A percentile compares a stretch with the other conserved stretches of the same genome.
phyloP scores from a whole-genome alignment of 2,329 filamentous ascomycete genomes.

The Penicillium carneum region DNA sequence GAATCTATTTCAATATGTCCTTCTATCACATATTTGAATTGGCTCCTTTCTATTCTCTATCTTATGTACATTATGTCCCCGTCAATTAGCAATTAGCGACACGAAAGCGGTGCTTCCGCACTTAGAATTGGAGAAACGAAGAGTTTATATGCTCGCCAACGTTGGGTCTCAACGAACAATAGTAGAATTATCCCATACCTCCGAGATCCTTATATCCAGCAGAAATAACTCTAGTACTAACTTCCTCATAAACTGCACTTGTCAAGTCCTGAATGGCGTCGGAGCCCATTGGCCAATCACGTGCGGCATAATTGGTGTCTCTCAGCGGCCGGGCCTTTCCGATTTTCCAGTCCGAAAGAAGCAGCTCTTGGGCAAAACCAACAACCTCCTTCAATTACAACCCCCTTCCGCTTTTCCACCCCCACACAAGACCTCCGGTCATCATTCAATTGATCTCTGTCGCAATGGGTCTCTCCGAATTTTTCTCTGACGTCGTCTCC shows the following conservation, averaged over 20 bases:
- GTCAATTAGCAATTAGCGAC: conserved; percentile 22
- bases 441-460: conserved; percentile 44
- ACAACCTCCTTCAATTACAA: conserved; percentile 44
- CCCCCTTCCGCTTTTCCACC: conserved; percentile 37
- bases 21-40: conserved; percentile 1
- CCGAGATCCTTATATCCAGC: background rate
- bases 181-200: too few species aligned
- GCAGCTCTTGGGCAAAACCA: conserved; percentile 46
- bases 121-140: conserved; percentile 13
- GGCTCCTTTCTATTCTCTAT: background rate
- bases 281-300: conserved; percentile 47
- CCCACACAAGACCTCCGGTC: conserved; percentile 39
- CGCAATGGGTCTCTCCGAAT: conserved; percentile 69
- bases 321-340: conserved; percentile 51
- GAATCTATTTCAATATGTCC: background rate
- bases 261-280: conserved; percentile 5
- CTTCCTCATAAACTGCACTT: background rate
- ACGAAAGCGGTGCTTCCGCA: conserved; percentile 21
- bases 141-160: background rate
- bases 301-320: conserved; percentile 48
- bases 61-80: conserved; percentile 30
- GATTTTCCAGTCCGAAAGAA: conserved; percentile 50
- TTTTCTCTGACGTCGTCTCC: conserved; percentile 70
- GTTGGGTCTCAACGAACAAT: background rate
- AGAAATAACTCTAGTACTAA: background rate